These are phyloP conservation scores for Globisporangium megalacanthum DNA, from an alignment of 352 stramenopile genomes.

Conservation along the genomic window DNA sequence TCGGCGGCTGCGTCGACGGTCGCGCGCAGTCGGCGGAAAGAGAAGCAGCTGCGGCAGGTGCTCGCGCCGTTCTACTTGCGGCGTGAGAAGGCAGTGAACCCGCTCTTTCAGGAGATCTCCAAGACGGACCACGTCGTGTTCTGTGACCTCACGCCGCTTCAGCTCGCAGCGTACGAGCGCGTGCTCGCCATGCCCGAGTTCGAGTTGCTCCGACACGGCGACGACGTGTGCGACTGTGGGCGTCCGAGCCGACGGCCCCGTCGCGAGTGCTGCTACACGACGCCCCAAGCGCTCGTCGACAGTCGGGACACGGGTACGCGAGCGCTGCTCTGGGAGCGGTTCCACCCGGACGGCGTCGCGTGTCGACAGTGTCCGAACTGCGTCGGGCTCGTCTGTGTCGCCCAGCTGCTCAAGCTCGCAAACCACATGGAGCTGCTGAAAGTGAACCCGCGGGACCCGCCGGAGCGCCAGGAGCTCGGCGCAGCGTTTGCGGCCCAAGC, in stretches of 20 bases:
- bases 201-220: constrained; percentile 50
- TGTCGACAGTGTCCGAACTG: constrained; percentile 69
- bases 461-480: constrained; percentile 48
- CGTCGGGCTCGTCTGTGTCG: constrained; percentile 64
- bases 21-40: constrained; percentile 55
- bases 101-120: constrained; percentile 57
- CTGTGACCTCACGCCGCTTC: constrained; percentile 65
- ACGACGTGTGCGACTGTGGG: constrained; percentile 62
- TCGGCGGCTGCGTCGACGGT: constrained; percentile 59
- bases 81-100: constrained; percentile 72
- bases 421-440: constrained; percentile 82
- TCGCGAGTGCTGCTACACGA: constrained; percentile 64
- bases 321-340: constrained; percentile 57
- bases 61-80: constrained; percentile 64
- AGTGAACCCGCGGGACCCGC: constrained; percentile 50
- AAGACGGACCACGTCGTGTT: constrained; percentile 81
- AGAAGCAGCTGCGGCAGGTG: constrained; percentile 53
- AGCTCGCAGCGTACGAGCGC: constrained; percentile 64
- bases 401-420: constrained; percentile 69
- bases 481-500: constrained; percentile 47
- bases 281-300: constrained; percentile 16
- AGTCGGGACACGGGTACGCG: not conserved
- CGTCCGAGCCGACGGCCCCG: constrained; percentile 47
- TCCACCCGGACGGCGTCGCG: constrained; percentile 36
- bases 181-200: constrained; percentile 73